phyloP scores from a whole-genome alignment of 176 grass and related monocot genomes.

The Otatea glauca region DNA sequence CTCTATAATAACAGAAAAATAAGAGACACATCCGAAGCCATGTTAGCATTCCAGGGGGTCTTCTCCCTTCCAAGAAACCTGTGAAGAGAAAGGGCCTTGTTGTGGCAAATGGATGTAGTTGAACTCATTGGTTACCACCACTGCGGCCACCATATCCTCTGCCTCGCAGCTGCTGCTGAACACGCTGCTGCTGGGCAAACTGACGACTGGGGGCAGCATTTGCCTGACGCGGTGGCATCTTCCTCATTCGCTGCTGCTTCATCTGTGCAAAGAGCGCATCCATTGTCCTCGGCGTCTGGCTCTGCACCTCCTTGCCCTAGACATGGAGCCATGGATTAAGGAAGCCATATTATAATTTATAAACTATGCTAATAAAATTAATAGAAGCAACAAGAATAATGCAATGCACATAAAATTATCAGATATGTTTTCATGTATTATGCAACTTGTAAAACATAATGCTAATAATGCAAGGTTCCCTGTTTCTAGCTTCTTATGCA shows the following conservation, averaged over 20 bases:
- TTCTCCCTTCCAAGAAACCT: constrained; percentile 39
- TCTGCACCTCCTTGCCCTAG: constrained; percentile 51
- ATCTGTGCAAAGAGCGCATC: constrained; percentile 82
- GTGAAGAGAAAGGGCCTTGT: not conserved
- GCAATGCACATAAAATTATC: constrained; percentile 20
- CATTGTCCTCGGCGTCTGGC: constrained; percentile 68
- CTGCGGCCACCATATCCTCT: constrained; percentile 48
- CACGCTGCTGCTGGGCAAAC: constrained; percentile 41
- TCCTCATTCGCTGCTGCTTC: constrained; percentile 65
- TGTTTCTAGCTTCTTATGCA: not conserved
- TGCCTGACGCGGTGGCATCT: constrained; percentile 43
- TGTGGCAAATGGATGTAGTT: not conserved
- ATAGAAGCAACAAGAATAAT: constrained; percentile 15
- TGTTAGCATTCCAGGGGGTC: constrained; percentile 31
- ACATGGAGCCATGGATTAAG: not conserved
- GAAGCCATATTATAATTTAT: not conserved
- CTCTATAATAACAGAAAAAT: constrained; percentile 1
- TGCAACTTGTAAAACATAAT: not conserved
- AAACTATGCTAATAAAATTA: not conserved
- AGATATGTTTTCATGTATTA: constrained; percentile 29
- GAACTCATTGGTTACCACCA: constrained; percentile 44
- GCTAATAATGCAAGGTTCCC: not conserved
- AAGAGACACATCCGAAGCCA: constrained; percentile 13
- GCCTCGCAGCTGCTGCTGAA: constrained; percentile 43
- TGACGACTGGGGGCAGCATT: constrained; percentile 40